phyloP scores from a whole-genome alignment of 2,329 filamentous ascomycete genomes.

The Colletotrichum magnum region DNA sequence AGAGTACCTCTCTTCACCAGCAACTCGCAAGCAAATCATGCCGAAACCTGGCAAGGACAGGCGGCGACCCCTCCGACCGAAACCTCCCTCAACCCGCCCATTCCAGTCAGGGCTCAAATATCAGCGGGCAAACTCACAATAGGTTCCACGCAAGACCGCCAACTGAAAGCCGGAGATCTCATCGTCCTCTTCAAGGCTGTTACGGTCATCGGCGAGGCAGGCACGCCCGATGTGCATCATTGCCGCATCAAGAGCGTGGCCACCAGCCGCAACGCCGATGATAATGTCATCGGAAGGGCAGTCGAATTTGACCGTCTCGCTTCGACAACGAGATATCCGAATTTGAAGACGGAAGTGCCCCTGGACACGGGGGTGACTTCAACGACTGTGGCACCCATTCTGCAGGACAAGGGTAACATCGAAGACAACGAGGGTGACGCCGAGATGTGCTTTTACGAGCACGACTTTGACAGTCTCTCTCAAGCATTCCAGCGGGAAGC shows the following conservation, averaged over 20 bases:
- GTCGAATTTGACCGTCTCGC: slow-evolving; percentile 28
- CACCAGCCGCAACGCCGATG: slow-evolving; percentile 48
- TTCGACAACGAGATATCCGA: neutral
- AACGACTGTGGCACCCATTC: neutral
- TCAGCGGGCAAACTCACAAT: slow-evolving; percentile 45
- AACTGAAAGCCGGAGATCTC: slow-evolving; percentile 30
- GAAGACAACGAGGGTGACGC: slow-evolving; percentile 29
- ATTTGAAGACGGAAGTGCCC: neutral
- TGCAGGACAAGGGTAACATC: neutral
- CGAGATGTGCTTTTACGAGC: slow-evolving; percentile 60
- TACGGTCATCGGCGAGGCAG: neutral
- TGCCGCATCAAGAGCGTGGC: slow-evolving; percentile 30
- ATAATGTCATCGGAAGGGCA: slow-evolving; percentile 44
- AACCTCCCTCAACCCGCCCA: slow-evolving; percentile 11
- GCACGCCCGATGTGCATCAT: slow-evolving; percentile 26
- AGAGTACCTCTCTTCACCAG: slow-evolving; percentile 45
- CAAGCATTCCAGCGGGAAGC: slow-evolving; percentile 63
- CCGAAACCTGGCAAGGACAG: no score
- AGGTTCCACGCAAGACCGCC: slow-evolving; percentile 41
- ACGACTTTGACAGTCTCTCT: slow-evolving; percentile 70
- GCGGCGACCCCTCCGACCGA: neutral
- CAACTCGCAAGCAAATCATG: neutral
- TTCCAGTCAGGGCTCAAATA: slow-evolving; percentile 19
- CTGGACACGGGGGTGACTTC: neutral
- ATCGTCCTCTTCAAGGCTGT: slow-evolving; percentile 27